Evolutionary conservation across 441 rosid species (phyloP), one percentile per base, ranked within the genome.

Genomic region (Pelargonium myrrhifolium): DNA sequence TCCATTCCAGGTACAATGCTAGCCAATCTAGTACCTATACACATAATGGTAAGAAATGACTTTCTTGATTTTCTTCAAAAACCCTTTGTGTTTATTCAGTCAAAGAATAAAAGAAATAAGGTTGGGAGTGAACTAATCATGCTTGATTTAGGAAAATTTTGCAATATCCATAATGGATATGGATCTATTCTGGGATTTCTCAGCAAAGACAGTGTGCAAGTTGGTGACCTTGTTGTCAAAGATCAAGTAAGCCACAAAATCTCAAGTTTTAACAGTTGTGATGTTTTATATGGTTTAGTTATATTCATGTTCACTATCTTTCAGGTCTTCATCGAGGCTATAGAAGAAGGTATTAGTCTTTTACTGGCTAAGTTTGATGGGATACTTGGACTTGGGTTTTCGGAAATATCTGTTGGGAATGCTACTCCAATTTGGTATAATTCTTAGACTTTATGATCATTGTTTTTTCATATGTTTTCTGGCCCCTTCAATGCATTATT

Each of bases 181-280:
- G 93, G 97, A 53, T 84, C 89, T 0, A 78, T 91, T 72, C 75
- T 84, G 43, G 96, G 97, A 61, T 86, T 89, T 83, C 80, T 85
- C 56, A 89, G 97, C 72, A 81, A 87, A 76, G 97, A 91, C 65
- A 84, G 84, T 67, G 86, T 89, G 67, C 64, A 75, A 78, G 80
- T 91, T 56, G 97, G 97, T 45, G 76, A 78, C 71, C 83, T 91
- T 65, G 78, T 83, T 18, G 84, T 91, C 47, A 78, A 76, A 58
- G 76, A 86, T 77, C 97, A 91, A 80, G 96, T 89, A n/a, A 10
- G 10, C 14, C 10, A 65, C 64, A 60, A 70, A 37, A 68, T 22
- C n/a, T 35, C 58, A 62, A 40, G 56, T 55, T 64, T 39, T 65
- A 45, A 72, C 1, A 43, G 67, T 66, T 39, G 7, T 42, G 49